phyloP scores from a whole-genome alignment of 805 yeast genomes.

The Nakazawaea siamensis region DNA sequence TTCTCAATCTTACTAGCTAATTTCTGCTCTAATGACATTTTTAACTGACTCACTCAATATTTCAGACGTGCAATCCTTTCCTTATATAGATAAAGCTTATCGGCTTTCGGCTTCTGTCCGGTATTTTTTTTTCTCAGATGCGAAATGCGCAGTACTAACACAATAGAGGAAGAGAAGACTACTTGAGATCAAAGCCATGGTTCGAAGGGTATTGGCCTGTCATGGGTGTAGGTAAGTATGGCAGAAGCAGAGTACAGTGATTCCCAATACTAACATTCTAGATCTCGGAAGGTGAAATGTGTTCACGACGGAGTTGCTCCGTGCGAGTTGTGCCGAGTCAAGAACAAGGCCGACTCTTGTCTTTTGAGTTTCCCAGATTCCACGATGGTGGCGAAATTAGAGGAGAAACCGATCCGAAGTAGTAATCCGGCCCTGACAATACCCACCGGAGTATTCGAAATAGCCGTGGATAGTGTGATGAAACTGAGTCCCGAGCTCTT shows the following conservation, averaged over 20 bases:
- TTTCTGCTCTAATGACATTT: no score
- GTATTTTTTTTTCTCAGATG: no score
- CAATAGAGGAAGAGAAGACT: neutral
- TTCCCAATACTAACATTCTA: neutral
- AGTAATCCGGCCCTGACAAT: neutral
- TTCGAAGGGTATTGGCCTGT: conserved; percentile 1
- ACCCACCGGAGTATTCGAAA: neutral
- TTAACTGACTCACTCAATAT: no score
- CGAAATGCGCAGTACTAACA: neutral
- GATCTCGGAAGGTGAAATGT: conserved; percentile 2
- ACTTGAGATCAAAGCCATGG: neutral
- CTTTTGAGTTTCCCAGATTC: conserved; percentile 1
- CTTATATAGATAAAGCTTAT: no score
- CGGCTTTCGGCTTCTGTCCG: no score
- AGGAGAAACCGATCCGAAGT: neutral
- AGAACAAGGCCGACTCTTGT: neutral
- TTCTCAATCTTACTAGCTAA: neutral
- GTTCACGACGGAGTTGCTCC: conserved; percentile 1
- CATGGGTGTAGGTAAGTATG: conserved; percentile 1
- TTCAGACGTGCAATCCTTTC: no score
- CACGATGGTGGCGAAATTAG: neutral
- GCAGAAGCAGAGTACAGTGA: no score
- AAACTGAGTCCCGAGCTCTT: neutral
- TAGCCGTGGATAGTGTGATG: neutral
- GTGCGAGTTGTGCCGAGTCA: neutral